These are phyloP conservation scores for Cynanchum wilfordii DNA, from an alignment of 257 asterid species.

Conservation along the genomic window DNA sequence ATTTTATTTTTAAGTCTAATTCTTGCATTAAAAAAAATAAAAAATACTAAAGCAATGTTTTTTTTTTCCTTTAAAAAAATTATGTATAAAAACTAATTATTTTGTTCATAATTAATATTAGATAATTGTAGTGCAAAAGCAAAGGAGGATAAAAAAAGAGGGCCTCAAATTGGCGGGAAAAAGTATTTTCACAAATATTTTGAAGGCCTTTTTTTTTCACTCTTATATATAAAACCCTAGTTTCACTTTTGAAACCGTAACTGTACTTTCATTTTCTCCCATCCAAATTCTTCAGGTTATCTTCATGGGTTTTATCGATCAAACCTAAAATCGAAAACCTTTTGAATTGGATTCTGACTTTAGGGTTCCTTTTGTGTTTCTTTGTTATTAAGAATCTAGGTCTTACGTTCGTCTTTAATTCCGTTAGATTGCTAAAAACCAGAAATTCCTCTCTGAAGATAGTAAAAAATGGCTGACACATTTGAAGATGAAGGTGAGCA, in stretches of 20 bases:
- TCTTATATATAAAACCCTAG: slow-evolving; percentile 24
- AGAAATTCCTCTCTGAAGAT: neutral
- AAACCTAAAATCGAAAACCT: neutral
- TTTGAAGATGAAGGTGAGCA: slow-evolving; percentile 66
- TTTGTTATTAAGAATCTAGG: neutral
- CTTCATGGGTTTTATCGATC: neutral
- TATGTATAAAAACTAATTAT: too few species aligned
- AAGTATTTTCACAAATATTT: slow-evolving; percentile 16
- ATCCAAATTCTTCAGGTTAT: neutral
- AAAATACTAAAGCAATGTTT: too few species aligned
- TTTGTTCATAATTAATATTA: neutral
- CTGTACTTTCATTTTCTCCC: neutral
- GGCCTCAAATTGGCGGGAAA: slow-evolving; percentile 53
- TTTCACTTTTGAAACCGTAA: neutral
- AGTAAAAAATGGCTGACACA: slow-evolving; percentile 47
- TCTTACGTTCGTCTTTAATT: neutral
- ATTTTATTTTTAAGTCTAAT: too few species aligned
- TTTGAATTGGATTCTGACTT: neutral
- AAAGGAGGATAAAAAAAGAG: slow-evolving; percentile 1
- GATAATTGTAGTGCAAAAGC: neutral
- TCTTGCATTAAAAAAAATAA: too few species aligned
- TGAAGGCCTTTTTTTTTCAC: slow-evolving; percentile 10
- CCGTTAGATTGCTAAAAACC: neutral
- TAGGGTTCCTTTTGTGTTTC: neutral
- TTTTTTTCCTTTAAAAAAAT: too few species aligned